These are phyloP conservation scores for Theileria luwenshuni DNA, from an alignment of 169 alveolate species.

Conservation along the genomic window DNA sequence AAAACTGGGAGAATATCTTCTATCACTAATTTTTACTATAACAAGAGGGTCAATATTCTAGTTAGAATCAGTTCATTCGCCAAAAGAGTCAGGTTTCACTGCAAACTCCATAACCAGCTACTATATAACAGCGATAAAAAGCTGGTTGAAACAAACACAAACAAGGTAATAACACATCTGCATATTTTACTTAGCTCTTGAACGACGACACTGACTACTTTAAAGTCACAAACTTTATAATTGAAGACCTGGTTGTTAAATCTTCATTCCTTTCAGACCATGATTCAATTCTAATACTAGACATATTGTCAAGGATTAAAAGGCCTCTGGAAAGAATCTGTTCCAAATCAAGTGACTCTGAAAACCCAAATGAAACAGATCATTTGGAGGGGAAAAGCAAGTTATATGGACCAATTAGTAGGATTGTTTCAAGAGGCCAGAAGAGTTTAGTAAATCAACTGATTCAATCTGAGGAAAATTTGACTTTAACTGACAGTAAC, in stretches of 20 bases:
- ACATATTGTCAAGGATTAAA: conserved; percentile 43
- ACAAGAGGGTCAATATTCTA: conserved; percentile 37
- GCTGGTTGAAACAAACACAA: not conserved
- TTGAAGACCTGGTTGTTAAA: conserved; percentile 40
- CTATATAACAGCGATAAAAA: not conserved
- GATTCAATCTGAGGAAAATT: conserved; percentile 24
- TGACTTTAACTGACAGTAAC: conserved; percentile 40
- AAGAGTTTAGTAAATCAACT: conserved; percentile 2
- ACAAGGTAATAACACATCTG: conserved; percentile 7
- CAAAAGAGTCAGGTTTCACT: conserved; percentile 43
- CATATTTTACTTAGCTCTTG: conserved; percentile 16
- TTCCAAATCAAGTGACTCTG: not conserved
- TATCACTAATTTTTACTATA: conserved; percentile 27
- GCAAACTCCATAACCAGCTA: conserved; percentile 36
- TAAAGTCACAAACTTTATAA: not conserved
- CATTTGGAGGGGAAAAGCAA: not conserved
- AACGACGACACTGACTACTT: conserved; percentile 37
- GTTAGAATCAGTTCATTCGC: conserved; percentile 42
- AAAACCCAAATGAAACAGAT: not conserved
- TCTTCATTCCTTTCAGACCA: conserved; percentile 45
- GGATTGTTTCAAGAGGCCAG: not conserved
- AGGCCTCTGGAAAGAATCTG: conserved; percentile 31
- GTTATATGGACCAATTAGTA: too few species aligned
- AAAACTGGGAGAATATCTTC: not conserved
- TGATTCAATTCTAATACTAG: conserved; percentile 32